Base-by-base conservation (phyloP, 192 early-diverging fungal genomes). In the Diversispora eburnea region DNA sequence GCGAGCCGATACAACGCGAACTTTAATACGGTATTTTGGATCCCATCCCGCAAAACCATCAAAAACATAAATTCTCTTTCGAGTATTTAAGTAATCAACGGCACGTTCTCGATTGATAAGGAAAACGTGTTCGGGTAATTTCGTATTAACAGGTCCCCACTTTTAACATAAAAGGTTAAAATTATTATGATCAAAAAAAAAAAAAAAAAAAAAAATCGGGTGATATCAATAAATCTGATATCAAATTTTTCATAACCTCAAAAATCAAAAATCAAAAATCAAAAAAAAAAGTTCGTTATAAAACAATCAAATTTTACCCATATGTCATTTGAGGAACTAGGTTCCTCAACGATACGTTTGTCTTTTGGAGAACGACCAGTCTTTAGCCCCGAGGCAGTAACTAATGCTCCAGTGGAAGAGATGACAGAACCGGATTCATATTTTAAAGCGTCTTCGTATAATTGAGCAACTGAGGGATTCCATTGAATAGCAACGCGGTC, bases 1-100 rank as follows among this genome's bases (percentile, higher is more conserved):
- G 74, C 94, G 91, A 43, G 94, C 90, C 77, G 93, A 94, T 74
- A 98, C 91, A 20, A 96, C 88, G 70, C 97, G 93, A 60, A 98
- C 92, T 88, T 98, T 98, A 84, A 96, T 93, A 73, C 95, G 90
- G 89, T 97, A 93, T 85, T 94, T 94, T 77, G 94, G 91, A 80
- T 98, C 97, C 97, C 97, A 98, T 20, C 97, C 97, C 67, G 97
- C 97, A 71, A 83, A 98, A 19, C 94, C 97, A 82, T 98, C 97
- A 83, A 98, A 93, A 73, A 98, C 94, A 76, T 95, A 96, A 58
- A 97, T 88, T 70, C 92, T 91, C 45, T 87, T 84, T 72, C 94
- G 92, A 66, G 95, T 95, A 87, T 98, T 98, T 70, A 98, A 85
- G 87, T 97, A 98, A 87, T 95, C 94, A 76, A 92, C 85, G 60